phyloP scores from a whole-genome alignment of 306 rosid species.

The Dryas alaskensis region DNA sequence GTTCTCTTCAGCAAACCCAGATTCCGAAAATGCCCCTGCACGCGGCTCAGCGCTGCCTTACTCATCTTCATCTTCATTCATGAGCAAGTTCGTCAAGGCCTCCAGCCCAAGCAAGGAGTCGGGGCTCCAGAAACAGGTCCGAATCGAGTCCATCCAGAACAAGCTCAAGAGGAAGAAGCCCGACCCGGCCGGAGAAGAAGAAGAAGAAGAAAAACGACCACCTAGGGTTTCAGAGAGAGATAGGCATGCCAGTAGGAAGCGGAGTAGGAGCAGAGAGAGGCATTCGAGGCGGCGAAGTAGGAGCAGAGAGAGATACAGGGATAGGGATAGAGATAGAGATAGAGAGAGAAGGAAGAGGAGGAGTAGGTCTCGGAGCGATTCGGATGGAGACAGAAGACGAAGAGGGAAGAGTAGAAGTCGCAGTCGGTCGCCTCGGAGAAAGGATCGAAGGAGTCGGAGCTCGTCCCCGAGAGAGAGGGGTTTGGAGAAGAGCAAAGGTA shows the following conservation, averaged over 20 bases:
- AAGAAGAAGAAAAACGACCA: conserved; percentile 2
- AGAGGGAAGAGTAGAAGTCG: conserved; percentile 31
- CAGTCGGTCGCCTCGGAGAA: conserved; percentile 38
- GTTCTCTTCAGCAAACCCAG: conserved; percentile 47
- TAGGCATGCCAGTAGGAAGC: conserved; percentile 31
- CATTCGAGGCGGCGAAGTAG: conserved; percentile 45
- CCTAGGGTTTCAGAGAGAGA: conserved; percentile 65
- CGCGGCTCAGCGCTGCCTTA: conserved; percentile 45
- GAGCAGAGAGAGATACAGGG: conserved; percentile 51
- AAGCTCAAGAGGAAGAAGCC: conserved; percentile 58
- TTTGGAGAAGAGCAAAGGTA: conserved; percentile 28
- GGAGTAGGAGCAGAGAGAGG: conserved; percentile 35
- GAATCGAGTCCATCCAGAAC: conserved; percentile 60
- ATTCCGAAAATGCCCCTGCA: conserved; percentile 34
- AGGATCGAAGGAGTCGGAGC: conserved; percentile 36
- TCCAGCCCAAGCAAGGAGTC: conserved; percentile 51
- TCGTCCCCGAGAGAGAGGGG: conserved; percentile 12
- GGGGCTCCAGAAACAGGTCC: conserved; percentile 50
- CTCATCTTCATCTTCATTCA: conserved; percentile 60
- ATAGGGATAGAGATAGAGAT: conserved; percentile 31
- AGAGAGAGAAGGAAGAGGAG: conserved; percentile 34
- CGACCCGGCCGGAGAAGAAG: conserved; percentile 9
- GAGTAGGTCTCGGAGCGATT: conserved; percentile 33
- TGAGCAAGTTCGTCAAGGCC: conserved; percentile 76
- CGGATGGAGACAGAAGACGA: conserved; percentile 39